Evolutionary conservation across 106 monocot genomes (phyloP), one percentile per base, ranked within the genome.

Genomic region (Vanilla planifolia): DNA sequence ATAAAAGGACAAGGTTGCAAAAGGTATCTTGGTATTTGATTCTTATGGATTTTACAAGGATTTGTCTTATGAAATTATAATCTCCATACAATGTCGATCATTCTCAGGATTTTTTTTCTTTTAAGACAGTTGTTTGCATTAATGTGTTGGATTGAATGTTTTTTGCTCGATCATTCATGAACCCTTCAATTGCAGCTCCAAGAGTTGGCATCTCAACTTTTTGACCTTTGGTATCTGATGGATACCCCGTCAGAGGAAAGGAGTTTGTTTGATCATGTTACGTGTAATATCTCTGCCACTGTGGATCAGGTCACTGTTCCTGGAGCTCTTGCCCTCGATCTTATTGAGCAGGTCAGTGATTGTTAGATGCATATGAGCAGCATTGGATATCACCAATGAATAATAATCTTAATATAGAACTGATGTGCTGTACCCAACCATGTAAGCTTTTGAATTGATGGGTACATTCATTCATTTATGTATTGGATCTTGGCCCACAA

Each of bases 201-300:
- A 89, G 86, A 80, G 32, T 73, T 96, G 64, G 86, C 87, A 41
- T 41, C 64, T 35, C 96, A 96, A 39, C 71, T 96, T 24, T 69
- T 52, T 57, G 96, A 91, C 69, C 79, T 96, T 48, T 96, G 96
- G 96, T 81, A 96, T 70, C 74, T 96, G 20, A 96, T 96, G 96
- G 96, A 96, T 62, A 91, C 96, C 30, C 87, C 87, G 26, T 34
- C 19, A 30, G 84, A 96, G 70, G 96, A 96, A 59, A 60, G 72
- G 29, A 77, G 63, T 42, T 61, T 91, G 59, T 96, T 96, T 72
- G 73, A 77, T 67, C 96, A 96, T 72, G 77, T 96, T 43, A 96
- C 96, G 13, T 96, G 96, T 64, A 86, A 91, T 57, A 81, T 90
- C 33, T 84, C 80, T 45, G 72, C 89, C 24, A 56, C 67, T 45